A percentile compares a stretch with the other conserved stretches of the same genome.
Conservation (phyloP, 345 rosid genomes). For the Mangifera indica region DNA sequence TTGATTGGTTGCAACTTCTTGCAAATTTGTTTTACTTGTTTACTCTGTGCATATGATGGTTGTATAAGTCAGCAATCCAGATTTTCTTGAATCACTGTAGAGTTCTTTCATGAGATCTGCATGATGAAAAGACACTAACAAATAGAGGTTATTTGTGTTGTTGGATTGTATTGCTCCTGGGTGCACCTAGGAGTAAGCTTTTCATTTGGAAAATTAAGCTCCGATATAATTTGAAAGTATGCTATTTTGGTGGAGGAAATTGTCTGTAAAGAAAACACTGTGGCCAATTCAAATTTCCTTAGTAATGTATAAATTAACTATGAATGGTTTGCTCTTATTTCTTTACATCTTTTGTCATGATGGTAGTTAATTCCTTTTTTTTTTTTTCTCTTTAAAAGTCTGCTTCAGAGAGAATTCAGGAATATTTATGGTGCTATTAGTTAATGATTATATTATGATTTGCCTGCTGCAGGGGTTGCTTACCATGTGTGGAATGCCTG, state of each 20-base stretch:
- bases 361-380: not conserved
- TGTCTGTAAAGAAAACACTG: not conserved
- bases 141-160: not conserved
- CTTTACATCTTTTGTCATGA: not conserved
- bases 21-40: too few species aligned
- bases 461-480: slow-evolving; percentile 64
- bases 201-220: slow-evolving; percentile 2
- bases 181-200: not conserved
- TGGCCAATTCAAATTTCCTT: not conserved
- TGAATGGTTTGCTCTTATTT: not conserved
- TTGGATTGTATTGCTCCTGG: not conserved
- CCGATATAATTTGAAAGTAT: not conserved
- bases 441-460: not conserved
- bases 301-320: not conserved
- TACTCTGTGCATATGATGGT: too few species aligned
- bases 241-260: not conserved
- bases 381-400: not conserved
- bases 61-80: too few species aligned
- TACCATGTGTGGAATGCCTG: slow-evolving; percentile 76
- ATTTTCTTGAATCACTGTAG: too few species aligned
- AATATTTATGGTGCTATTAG: not conserved
- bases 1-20: too few species aligned
- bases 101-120: not conserved
- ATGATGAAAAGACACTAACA: not conserved
- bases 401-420: not conserved